Percentiles rank a stretch among this genome's conserved stretches.
Evolutionary conservation across 176 grass and related monocot species (phyloP).

Genomic region (Oryza glaberrima): DNA sequence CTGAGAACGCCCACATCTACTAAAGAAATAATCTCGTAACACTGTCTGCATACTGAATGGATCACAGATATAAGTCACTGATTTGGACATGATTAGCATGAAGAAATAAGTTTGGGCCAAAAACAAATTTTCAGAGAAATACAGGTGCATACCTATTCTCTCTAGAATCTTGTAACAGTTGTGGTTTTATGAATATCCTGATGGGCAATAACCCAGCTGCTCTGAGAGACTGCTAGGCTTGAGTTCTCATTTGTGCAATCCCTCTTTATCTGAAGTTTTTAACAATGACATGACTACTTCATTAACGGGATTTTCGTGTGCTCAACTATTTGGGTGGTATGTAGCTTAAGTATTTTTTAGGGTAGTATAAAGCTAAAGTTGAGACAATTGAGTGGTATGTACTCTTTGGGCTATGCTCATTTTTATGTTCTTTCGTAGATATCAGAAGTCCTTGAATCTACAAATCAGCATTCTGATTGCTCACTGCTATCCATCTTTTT

Average conservation of each 20-base stretch:
- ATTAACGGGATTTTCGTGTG: neutral
- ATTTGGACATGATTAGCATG: neutral
- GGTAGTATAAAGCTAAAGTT: neutral
- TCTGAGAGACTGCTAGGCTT: neutral
- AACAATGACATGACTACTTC: neutral
- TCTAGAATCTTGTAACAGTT: neutral
- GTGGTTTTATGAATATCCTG: neutral
- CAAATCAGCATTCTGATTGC: neutral
- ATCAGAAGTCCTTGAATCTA: conserved; percentile 5
- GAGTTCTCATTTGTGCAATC: neutral
- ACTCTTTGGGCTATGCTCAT: neutral
- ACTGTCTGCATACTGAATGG: neutral
- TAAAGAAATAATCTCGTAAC: neutral
- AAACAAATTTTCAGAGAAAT: too few relatives aligned
- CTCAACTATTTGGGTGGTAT: neutral
- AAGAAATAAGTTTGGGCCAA: neutral
- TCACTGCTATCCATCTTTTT: neutral
- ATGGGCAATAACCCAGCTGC: neutral
- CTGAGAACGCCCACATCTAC: neutral
- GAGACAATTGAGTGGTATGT: neutral
- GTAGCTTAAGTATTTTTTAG: neutral
- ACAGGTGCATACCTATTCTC: neutral
- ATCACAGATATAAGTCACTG: neutral
- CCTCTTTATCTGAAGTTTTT: neutral
- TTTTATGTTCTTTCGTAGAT: neutral